Base-by-base conservation (phyloP, 2,329 filamentous ascomycete species). In the Neonectria coccinea region DNA sequence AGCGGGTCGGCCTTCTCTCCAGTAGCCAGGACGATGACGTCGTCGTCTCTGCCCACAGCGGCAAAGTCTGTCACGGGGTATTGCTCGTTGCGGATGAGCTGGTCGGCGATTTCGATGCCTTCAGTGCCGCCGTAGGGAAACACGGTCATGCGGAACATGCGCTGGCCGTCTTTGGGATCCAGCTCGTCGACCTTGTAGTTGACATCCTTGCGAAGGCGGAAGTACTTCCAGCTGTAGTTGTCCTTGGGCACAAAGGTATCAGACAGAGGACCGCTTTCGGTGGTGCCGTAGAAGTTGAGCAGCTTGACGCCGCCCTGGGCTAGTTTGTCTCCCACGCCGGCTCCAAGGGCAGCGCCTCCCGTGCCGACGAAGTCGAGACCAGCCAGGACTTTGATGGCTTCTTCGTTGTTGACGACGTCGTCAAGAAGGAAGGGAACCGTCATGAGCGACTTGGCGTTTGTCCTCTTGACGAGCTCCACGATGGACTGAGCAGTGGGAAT, bases 261-360 rank as follows among this genome's bases (percentile, higher is more conserved):
- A 2, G 78, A 73, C 7, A 80, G 58, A 1, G 77, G 71, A 1
- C 78, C 78, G 2, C 74, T 72, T 59, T 80, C 78, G 1, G 78
- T 80, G 3, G 73, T 72, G 2, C 78, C 78, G 53, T 76, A 79
- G 58, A 77, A 74, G 62, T 79, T 79, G 27, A 80, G 66, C 1
- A 80, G 57, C 42, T 70, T 75, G 18, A 79, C 68, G 1, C 68
- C 65, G 8, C 64, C 65, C 3, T 67, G 50, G 5, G 62, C 66
- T 7, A 79, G 65, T 6, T 18, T 54, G 4, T 65, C 66, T 16
- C 73, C 77, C 11, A 74, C 70, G 2, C 63, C 67, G 1, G 68
- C 48, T 6, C 74, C 75, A 1, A 79, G 64, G 1, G 73, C 72
- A 7, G 75, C 78, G 1, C 78, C 78, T 2, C 78, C 78, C 7